A percentile compares a stretch with the other conserved stretches of the same genome.
Evolutionary conservation across 2,329 filamentous ascomycete genomes (phyloP).

Genomic region (Teratosphaeria gauchensis): DNA sequence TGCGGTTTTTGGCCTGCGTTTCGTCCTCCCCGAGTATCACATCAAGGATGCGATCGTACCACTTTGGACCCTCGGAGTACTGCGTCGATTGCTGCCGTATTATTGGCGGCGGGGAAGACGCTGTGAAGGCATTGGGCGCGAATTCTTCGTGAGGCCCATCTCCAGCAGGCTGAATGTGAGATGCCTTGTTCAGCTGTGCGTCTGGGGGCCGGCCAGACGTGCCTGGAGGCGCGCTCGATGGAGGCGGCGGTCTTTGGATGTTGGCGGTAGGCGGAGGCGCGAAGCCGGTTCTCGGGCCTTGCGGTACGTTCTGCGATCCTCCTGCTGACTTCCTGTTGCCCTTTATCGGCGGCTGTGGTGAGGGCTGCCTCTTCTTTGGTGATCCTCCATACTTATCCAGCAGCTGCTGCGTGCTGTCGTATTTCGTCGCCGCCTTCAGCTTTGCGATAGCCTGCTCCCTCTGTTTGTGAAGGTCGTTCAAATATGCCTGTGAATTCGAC

Average conservation of each 20-base stretch:
- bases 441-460: constrained; percentile 82
- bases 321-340: constrained; percentile 11
- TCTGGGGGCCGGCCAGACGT: background rate
- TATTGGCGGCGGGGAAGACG: constrained; percentile 19
- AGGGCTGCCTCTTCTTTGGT: constrained; percentile 31
- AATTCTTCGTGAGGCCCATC: constrained; percentile 48
- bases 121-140: constrained; percentile 59
- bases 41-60: constrained; percentile 93
- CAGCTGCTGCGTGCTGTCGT: constrained; percentile 85
- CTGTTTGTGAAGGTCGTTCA: constrained; percentile 69
- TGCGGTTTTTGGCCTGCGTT: constrained; percentile 78
- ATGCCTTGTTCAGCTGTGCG: background rate
- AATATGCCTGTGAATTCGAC: constrained; percentile 53
- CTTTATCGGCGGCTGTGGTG: constrained; percentile 28
- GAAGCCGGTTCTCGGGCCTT: constrained; percentile 45
- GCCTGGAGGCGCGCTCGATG: background rate
- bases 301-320: constrained; percentile 18
- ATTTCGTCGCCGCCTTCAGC: constrained; percentile 89
- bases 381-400: constrained; percentile 85
- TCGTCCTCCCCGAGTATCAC: constrained; percentile 91
- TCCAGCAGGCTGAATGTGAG: too few species aligned
- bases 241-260: constrained; percentile 35
- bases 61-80: constrained; percentile 43
- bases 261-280: constrained; percentile 57
- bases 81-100: constrained; percentile 14